Conservation (phyloP, 306 rosid species). For the Malus sieversii region DNA sequence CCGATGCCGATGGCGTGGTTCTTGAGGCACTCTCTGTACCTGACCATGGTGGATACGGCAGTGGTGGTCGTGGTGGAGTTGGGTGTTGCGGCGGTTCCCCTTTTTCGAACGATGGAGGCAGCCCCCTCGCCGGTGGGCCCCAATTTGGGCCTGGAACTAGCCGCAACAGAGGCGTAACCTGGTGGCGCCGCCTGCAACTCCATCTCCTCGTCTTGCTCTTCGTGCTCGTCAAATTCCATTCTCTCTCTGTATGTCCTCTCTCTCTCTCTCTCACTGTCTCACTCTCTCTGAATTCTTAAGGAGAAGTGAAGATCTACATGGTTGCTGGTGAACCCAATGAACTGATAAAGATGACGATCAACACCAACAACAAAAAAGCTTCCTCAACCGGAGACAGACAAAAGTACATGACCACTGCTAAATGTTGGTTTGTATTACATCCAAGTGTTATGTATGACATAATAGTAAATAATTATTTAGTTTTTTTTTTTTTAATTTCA, state of each 20-base stretch:
- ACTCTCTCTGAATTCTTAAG: background rate
- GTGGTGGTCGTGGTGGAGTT: background rate
- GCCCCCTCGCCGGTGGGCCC: background rate
- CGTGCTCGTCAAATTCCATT: conserved; percentile 75
- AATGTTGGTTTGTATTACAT: conserved; percentile 7
- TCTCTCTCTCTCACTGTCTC: background rate
- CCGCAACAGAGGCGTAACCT: conserved; percentile 23
- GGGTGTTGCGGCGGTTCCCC: background rate
- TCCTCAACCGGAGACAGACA: conserved; percentile 5
- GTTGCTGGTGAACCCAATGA: background rate
- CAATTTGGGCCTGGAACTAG: conserved; percentile 19
- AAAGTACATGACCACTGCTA: background rate
- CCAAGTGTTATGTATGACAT: background rate
- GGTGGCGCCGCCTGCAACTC: conserved; percentile 34
- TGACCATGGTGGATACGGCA: background rate
- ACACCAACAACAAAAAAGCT: background rate
- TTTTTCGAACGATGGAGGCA: conserved; percentile 14
- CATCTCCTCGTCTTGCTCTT: conserved; percentile 52
- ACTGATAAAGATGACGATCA: conserved; percentile 1
- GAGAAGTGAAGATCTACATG: conserved; percentile 25
- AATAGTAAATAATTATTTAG: background rate
- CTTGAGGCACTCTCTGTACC: conserved; percentile 75
- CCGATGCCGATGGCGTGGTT: conserved; percentile 72
- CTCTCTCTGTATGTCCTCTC: background rate
- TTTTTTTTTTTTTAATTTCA: background rate